Evolutionary conservation across 2,329 filamentous ascomycete genomes (phyloP).

Genomic region (Diplodia scrobiculata): DNA sequence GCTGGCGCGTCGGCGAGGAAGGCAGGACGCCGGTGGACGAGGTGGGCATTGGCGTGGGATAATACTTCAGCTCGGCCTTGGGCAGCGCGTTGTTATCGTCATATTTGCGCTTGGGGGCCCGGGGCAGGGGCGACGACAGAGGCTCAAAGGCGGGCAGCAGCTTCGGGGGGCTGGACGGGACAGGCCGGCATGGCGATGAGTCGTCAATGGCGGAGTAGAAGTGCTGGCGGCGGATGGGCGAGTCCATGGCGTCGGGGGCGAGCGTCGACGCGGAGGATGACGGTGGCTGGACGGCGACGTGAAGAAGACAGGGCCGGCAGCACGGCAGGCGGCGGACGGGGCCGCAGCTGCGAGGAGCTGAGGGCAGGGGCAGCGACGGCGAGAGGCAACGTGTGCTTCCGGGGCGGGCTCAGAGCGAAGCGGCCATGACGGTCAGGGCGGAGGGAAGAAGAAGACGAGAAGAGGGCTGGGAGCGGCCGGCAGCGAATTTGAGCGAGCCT

Average conservation of each 20-base stretch:
- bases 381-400: constrained; percentile 32
- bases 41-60: constrained; percentile 91
- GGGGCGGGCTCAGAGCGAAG: constrained; percentile 28
- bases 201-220: constrained; percentile 37
- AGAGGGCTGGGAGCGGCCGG: constrained; percentile 39
- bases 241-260: constrained; percentile 39
- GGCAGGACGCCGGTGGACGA: constrained; percentile 90
- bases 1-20: constrained; percentile 67
- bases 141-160: constrained; percentile 79
- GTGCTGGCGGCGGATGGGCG: constrained; percentile 36
- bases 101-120: constrained; percentile 66
- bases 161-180: constrained; percentile 61
- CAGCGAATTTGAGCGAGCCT: constrained; percentile 40
- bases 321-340: constrained; percentile 32
- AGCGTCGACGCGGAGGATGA: constrained; percentile 36
- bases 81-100: constrained; percentile 51
- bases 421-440: constrained; percentile 29
- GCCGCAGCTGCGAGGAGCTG: constrained; percentile 32
- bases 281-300: constrained; percentile 37
- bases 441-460: constrained; percentile 34
- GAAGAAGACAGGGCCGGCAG: constrained; percentile 6
- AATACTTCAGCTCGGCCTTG: constrained; percentile 63
- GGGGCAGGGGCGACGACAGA: constrained; percentile 73
- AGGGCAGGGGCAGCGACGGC: constrained; percentile 33
- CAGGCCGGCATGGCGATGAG: constrained; percentile 36